Evolutionary conservation across 2,329 filamentous ascomycete species (phyloP).

Genomic region (Scedosporium aurantiacum): DNA sequence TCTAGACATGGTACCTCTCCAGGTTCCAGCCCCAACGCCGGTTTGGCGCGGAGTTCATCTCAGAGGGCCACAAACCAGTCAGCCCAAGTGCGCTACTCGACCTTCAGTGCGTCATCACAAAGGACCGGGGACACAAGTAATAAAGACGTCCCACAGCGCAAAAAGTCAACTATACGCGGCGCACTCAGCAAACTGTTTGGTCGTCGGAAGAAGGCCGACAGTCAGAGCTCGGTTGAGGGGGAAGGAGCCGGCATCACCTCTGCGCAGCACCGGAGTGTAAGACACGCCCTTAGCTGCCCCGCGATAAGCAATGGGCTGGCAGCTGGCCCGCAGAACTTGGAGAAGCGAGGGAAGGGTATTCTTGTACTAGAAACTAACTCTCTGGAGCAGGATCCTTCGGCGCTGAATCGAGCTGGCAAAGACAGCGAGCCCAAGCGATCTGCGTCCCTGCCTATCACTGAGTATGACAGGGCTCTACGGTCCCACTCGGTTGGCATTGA

Average conservation of each 20-base stretch:
- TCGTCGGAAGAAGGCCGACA: constrained; percentile 38
- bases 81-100: constrained; percentile 33
- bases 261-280: constrained; percentile 5
- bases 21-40: not conserved
- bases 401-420: constrained; percentile 2
- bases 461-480: constrained; percentile 48
- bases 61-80: constrained; percentile 21
- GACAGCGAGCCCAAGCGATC: constrained; percentile 39
- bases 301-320: not conserved
- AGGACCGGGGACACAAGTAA: constrained; percentile 20
- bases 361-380: not conserved
- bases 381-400: not conserved
- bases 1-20: constrained; percentile 7
- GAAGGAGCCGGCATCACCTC: constrained; percentile 6
- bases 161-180: constrained; percentile 46
- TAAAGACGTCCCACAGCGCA: constrained; percentile 30
- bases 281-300: not conserved
- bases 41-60: constrained; percentile 15
- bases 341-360: not conserved
- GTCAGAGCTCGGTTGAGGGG: constrained; percentile 18
- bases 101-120: constrained; percentile 30
- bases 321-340: not conserved
- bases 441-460: constrained; percentile 47
- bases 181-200: constrained; percentile 49
- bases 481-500: constrained; percentile 50